Conservation (phyloP, 345 rosid species). For the Salix purpurea region DNA sequence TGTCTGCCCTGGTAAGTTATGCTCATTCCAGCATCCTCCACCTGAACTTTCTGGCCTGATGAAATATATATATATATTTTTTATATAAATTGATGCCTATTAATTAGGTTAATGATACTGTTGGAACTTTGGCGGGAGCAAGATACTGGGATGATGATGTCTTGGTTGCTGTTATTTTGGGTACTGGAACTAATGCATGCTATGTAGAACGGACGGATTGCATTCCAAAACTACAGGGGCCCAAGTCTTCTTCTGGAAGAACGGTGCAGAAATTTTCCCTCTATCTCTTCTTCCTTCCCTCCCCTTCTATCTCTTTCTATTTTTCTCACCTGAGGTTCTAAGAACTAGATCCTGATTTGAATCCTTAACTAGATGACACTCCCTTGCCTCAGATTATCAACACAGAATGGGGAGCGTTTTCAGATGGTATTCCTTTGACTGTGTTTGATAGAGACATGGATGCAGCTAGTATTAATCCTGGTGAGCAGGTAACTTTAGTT, state of each 20-base stretch:
- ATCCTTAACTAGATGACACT: slow-evolving; percentile 14
- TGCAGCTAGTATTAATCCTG: slow-evolving; percentile 63
- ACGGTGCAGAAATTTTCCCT: slow-evolving; percentile 35
- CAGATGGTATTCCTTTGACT: slow-evolving; percentile 64
- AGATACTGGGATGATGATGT: slow-evolving; percentile 81
- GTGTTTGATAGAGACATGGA: slow-evolving; percentile 72
- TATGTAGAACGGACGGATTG: slow-evolving; percentile 63
- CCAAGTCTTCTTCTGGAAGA: slow-evolving; percentile 37
- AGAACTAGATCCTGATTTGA: background rate
- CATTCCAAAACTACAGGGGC: slow-evolving; percentile 56
- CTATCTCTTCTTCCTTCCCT: background rate
- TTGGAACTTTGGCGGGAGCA: slow-evolving; percentile 81
- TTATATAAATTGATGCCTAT: background rate
- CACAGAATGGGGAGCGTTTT: slow-evolving; percentile 90
- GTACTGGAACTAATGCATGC: slow-evolving; percentile 92
- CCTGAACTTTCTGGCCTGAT: background rate
- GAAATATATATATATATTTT: background rate
- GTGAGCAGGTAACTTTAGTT: slow-evolving; percentile 66
- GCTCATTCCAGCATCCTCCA: background rate
- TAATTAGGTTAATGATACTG: slow-evolving; percentile 69
- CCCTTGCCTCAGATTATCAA: slow-evolving; percentile 53
- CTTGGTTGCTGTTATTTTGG: slow-evolving; percentile 82
- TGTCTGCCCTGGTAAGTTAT: slow-evolving; percentile 65
- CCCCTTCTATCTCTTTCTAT: background rate
- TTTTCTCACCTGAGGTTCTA: background rate